Conservation (phyloP, 257 asterid species). For the Rauvolfia tetraphylla region DNA sequence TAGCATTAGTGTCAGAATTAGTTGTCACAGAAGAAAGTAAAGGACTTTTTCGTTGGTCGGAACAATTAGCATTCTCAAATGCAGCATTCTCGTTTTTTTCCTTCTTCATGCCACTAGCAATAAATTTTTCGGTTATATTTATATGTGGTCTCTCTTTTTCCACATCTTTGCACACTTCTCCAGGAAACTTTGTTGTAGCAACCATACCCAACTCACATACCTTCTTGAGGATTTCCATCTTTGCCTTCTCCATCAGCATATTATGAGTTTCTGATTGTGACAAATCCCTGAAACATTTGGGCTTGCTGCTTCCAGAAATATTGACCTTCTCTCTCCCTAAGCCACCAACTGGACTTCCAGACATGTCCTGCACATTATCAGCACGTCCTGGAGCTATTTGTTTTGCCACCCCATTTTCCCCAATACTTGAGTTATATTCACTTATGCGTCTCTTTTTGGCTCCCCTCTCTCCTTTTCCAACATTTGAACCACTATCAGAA, state of each 20-base stretch:
- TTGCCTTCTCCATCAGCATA: constrained; percentile 44
- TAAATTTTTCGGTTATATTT: constrained; percentile 16
- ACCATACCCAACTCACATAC: constrained; percentile 29
- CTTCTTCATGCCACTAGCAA: constrained; percentile 12
- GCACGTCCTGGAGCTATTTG: constrained; percentile 21
- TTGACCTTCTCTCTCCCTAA: constrained; percentile 14
- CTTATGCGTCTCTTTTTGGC: constrained; percentile 40
- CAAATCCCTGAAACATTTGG: constrained; percentile 24
- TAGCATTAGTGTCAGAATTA: constrained; percentile 17
- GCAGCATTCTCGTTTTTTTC: constrained; percentile 15
- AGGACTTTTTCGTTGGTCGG: constrained; percentile 17
- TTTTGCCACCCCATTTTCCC: constrained; percentile 10
- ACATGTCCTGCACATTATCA: constrained; percentile 19
- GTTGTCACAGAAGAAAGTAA: constrained; percentile 22
- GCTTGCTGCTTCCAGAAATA: constrained; percentile 11
- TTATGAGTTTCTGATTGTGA: constrained; percentile 27
- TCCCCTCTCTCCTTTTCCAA: constrained; percentile 25
- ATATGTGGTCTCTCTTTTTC: constrained; percentile 16
- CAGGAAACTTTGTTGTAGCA: constrained; percentile 24
- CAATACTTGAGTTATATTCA: constrained; percentile 15
- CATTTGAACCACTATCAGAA: constrained; percentile 21
- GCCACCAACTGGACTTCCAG: constrained; percentile 19
- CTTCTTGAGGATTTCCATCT: constrained; percentile 35
- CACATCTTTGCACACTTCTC: constrained; percentile 15
- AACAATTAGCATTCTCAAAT: constrained; percentile 8